Conservation (phyloP, 352 stramenopile species). For the Phytopythium sindhum region DNA sequence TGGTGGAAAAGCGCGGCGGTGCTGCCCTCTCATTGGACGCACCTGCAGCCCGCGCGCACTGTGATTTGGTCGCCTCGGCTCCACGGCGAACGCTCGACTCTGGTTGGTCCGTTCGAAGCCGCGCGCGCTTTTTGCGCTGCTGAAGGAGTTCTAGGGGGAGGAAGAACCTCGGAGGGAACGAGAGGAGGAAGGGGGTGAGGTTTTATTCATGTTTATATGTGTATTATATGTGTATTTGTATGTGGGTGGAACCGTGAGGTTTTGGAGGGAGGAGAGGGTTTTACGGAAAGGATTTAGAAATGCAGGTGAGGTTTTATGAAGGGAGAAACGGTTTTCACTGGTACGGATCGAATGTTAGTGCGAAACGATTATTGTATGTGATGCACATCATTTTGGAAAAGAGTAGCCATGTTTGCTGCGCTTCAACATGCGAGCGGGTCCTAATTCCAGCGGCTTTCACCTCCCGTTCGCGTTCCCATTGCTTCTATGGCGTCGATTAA, state of each 20-base stretch:
- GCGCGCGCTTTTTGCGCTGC: neutral
- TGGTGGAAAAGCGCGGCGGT: slow-evolving; percentile 62
- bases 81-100: slow-evolving; percentile 8
- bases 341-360: too few species aligned
- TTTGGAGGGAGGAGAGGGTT: too few species aligned
- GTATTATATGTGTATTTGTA: too few species aligned
- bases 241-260: neutral
- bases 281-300: too few species aligned
- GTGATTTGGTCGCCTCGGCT: slow-evolving; percentile 8
- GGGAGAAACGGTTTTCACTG: too few species aligned
- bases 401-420: too few species aligned
- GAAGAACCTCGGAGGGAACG: too few species aligned
- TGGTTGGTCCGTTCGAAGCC: slow-evolving; percentile 31
- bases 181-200: neutral
- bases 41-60: slow-evolving; percentile 19
- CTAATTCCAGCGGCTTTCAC: too few species aligned
- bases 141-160: neutral
- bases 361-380: too few species aligned
- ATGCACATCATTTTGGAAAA: too few species aligned
- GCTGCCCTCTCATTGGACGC: slow-evolving; percentile 68
- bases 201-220: neutral
- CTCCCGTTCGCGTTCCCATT: neutral
- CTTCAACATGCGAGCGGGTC: too few species aligned
- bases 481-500: neutral
- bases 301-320: too few species aligned